Conservation (phyloP, 805 yeast genomes). For the Debaryomyces maramus region DNA sequence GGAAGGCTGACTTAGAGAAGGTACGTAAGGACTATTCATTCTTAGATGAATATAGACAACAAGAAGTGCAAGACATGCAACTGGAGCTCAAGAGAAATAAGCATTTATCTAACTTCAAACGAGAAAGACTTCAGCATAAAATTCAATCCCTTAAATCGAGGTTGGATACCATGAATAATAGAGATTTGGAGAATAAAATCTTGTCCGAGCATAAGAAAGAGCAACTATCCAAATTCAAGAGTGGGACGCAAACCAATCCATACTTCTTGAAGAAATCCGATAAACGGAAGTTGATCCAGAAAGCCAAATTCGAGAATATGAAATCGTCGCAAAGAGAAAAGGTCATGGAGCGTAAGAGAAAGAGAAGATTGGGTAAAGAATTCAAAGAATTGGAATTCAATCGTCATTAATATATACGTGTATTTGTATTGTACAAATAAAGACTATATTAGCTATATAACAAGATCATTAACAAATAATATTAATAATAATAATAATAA, state of each 20-base stretch:
- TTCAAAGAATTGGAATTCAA: conserved; percentile 52
- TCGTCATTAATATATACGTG: conserved; percentile 3
- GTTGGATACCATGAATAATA: conserved; percentile 65
- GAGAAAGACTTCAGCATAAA: conserved; percentile 51
- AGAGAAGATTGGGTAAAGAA: conserved; percentile 81
- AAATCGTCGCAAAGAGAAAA: conserved; percentile 70
- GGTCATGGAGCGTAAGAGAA: conserved; percentile 84
- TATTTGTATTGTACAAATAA: conserved; percentile 3
- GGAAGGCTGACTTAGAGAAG: conserved; percentile 69
- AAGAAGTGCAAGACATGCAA: conserved; percentile 66
- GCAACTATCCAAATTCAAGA: conserved; percentile 46
- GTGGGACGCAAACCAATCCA: conserved; percentile 50
- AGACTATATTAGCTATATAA: neutral
- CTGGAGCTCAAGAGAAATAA: conserved; percentile 55
- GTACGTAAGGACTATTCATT: conserved; percentile 80
- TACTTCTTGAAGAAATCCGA: conserved; percentile 69
- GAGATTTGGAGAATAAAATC: conserved; percentile 72
- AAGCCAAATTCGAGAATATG: conserved; percentile 76
- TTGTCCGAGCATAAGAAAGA: conserved; percentile 57
- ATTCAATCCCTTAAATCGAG: conserved; percentile 67
- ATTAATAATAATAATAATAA: neutral
- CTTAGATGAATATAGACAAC: conserved; percentile 78
- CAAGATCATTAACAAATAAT: conserved; percentile 1
- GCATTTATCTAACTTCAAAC: conserved; percentile 45
- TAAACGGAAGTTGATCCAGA: conserved; percentile 69